Evolutionary conservation across 371 early-diverging fungal species (phyloP).

Genomic region (Apophysomyces sp.): DNA sequence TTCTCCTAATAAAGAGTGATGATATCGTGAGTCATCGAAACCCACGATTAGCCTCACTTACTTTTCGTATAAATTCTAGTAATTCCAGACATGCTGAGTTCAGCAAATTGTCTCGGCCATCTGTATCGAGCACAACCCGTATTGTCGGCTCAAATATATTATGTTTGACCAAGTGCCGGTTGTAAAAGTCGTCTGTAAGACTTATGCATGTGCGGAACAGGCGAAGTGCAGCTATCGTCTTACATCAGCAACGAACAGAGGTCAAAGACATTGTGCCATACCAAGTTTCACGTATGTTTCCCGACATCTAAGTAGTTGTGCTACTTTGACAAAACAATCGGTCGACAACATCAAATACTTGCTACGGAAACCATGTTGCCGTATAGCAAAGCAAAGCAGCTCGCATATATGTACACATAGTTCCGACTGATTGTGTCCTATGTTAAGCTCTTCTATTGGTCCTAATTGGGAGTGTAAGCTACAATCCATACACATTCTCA

Average conservation of each 20-base stretch:
- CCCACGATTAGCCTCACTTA: conserved; percentile 18
- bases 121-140: conserved; percentile 60
- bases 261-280: conserved; percentile 25
- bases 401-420: conserved; percentile 69
- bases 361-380: conserved; percentile 74
- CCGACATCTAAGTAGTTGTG: conserved; percentile 65
- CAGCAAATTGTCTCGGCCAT: conserved; percentile 73
- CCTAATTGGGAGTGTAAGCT: conserved; percentile 11
- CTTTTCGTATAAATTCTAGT: conserved; percentile 76
- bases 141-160: conserved; percentile 72
- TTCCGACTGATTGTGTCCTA: conserved; percentile 31
- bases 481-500: background rate
- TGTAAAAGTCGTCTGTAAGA: conserved; percentile 77
- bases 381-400: conserved; percentile 66
- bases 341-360: conserved; percentile 72
- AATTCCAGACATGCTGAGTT: conserved; percentile 89
- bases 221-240: conserved; percentile 67
- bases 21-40: background rate
- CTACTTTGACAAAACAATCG: conserved; percentile 57
- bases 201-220: conserved; percentile 77
- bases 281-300: conserved; percentile 72
- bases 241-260: background rate
- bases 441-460: conserved; percentile 28
- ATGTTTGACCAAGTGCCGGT: conserved; percentile 62
- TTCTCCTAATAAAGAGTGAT: conserved; percentile 49